These are phyloP conservation scores for Vigna unguiculata DNA, from an alignment of 306 rosid genomes.

Conservation along the genomic window DNA sequence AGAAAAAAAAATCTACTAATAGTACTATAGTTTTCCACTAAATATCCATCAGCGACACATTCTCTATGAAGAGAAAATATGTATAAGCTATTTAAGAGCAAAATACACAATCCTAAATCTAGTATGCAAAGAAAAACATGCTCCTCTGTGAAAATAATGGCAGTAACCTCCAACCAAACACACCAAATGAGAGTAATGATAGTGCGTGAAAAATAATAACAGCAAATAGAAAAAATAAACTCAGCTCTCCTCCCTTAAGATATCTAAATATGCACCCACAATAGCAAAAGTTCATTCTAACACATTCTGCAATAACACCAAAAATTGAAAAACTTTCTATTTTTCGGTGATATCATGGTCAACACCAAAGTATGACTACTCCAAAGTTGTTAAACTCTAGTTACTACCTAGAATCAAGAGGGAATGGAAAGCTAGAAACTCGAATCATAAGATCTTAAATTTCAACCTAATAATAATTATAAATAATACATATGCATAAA, in stretches of 20 bases:
- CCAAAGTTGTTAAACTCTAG: neutral
- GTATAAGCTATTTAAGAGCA: neutral
- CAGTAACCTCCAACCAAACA: slow-evolving; percentile 12
- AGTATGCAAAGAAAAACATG: neutral
- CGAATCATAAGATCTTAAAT: too few relatives aligned
- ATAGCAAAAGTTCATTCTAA: neutral
- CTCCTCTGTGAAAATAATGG: neutral
- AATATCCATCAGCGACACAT: neutral
- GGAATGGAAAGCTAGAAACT: neutral
- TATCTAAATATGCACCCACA: slow-evolving; percentile 12
- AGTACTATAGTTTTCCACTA: neutral
- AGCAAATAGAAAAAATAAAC: too few relatives aligned
- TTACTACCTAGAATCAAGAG: neutral
- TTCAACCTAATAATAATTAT: neutral
- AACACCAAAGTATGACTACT: neutral
- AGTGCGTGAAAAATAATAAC: too few relatives aligned
- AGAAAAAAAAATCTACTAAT: neutral
- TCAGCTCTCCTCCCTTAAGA: slow-evolving; percentile 4
- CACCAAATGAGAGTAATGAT: slow-evolving; percentile 19
- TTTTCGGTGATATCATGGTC: neutral
- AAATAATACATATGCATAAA: neutral
- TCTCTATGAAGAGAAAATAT: neutral
- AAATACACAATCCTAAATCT: neutral
- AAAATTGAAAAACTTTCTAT: neutral
- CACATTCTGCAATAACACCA: neutral